These are phyloP conservation scores for Fusarium sp. DNA, from an alignment of 2,329 filamentous ascomycete species.

Conservation along the genomic window DNA sequence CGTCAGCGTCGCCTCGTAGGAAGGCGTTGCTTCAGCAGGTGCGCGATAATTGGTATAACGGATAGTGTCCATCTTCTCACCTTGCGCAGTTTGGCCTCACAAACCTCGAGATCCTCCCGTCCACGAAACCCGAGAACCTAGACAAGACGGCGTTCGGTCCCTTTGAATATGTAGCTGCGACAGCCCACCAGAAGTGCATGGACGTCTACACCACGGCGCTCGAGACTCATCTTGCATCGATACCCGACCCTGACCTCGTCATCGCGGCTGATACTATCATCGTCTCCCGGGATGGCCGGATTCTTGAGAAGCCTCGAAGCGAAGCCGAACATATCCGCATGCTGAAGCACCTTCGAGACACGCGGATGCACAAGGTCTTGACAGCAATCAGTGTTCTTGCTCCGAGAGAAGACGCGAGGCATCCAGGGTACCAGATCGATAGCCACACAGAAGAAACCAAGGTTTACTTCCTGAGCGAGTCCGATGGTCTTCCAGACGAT, in stretches of 20 bases:
- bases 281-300: conserved; percentile 76
- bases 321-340: conserved; percentile 86
- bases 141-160: conserved; percentile 79
- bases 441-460: conserved; percentile 88
- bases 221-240: conserved; percentile 54
- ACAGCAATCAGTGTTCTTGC: conserved; percentile 88
- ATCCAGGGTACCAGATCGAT: conserved; percentile 87
- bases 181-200: conserved; percentile 84
- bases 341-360: conserved; percentile 84
- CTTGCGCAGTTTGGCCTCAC: conserved; percentile 75
- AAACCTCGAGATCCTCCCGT: conserved; percentile 86
- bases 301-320: conserved; percentile 90
- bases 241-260: conserved; percentile 81
- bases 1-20: conserved; percentile 87
- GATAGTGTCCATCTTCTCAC: conserved; percentile 15
- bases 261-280: conserved; percentile 94
- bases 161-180: conserved; percentile 90
- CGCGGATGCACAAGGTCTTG: conserved; percentile 80
- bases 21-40: conserved; percentile 83
- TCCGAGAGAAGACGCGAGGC: conserved; percentile 80
- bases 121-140: conserved; percentile 85
- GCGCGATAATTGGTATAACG: conserved; percentile 1
- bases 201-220: conserved; percentile 70
- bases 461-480: conserved; percentile 82
- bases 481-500: conserved; percentile 74